Evolutionary conservation across 306 rosid genomes (phyloP).

Genomic region (Quillaja saponaria): DNA sequence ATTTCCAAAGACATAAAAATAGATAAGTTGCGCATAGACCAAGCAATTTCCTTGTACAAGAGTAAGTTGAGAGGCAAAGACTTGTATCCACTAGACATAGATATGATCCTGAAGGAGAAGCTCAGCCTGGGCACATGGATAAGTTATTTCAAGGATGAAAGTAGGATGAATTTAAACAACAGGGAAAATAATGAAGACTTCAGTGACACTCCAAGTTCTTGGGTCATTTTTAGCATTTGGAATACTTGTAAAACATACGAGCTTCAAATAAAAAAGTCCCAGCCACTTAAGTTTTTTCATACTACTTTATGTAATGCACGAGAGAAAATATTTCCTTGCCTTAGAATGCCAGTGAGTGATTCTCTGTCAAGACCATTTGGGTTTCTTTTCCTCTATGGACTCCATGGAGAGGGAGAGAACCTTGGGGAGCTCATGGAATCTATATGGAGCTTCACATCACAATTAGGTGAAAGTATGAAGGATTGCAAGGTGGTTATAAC

Average conservation of each 20-base stretch:
- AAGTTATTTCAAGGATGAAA: too few relatives aligned
- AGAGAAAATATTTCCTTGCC: slow-evolving; percentile 72
- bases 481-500: slow-evolving; percentile 70
- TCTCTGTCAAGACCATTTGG: slow-evolving; percentile 79
- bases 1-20: slow-evolving; percentile 59
- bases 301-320: slow-evolving; percentile 60
- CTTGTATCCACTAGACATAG: slow-evolving; percentile 76
- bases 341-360: slow-evolving; percentile 60
- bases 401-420: slow-evolving; percentile 64
- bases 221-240: slow-evolving; percentile 95
- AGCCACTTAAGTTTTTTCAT: slow-evolving; percentile 57
- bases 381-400: slow-evolving; percentile 83
- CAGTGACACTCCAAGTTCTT: slow-evolving; percentile 45
- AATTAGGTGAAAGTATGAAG: slow-evolving; percentile 65
- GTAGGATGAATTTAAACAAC: slow-evolving; percentile 38
- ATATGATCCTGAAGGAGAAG: slow-evolving; percentile 56
- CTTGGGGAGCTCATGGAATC: slow-evolving; percentile 65
- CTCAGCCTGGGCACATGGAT: slow-evolving; percentile 74
- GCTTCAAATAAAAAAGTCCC: slow-evolving; percentile 68
- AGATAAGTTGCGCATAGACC: slow-evolving; percentile 55
- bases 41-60: slow-evolving; percentile 67
- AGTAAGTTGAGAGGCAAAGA: slow-evolving; percentile 66
- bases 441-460: slow-evolving; percentile 69
- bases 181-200: too few relatives aligned
- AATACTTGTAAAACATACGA: slow-evolving; percentile 70